Base-by-base conservation (phyloP, 768 basidiomycete genomes). In the Coprinopsis sp. region DNA sequence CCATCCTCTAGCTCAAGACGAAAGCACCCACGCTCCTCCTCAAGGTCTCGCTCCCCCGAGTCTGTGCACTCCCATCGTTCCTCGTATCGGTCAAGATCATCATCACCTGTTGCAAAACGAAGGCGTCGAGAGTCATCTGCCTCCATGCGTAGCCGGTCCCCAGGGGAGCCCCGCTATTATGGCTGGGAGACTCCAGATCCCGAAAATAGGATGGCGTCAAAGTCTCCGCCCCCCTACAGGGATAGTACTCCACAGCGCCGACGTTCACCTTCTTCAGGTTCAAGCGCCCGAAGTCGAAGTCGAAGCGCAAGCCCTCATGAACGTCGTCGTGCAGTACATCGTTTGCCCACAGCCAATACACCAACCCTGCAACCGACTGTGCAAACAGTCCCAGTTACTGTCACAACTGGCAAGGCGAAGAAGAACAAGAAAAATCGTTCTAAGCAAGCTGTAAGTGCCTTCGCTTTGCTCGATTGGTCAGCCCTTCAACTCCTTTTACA, bases 11-110 rank as follows among this genome's bases (percentile, higher is more conserved):
- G 64, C 24, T 41, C 33, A 14, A 46, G 47, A 44, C 69, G 74
- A 33, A 74, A 74, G 55, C 74, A 77, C 47, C 60, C 54, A 18
- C 73, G 71, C 38, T 79, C 85, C 8, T 77, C 67, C 25, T 87
- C 83, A 18, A 77, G 72, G 8, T 81, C 81, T 21, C 77, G 71
- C 33, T 82, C 83, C 8, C 82, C 80, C 11, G 67, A 77, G 33
- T 87, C 87, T n/a, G 73, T 72, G 51, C 77, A 76, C 44, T 84
- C 84, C 18, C 76, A 68, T 38, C 76, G 68, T 31, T 85, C 84
- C 19, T 83, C 82, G 37, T 72, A 77, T 36, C 76, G 70, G 34
- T 84, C 87, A 14, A 72, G 71, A 31, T 81, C 78, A 28, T 58
- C 65, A 47, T 82, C 85, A 19, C 83, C 84, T 13, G 73, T 70